Evolutionary conservation across 257 asterid species (phyloP), one percentile per base, ranked within the genome.

Genomic region (Salvia rosmarinus): DNA sequence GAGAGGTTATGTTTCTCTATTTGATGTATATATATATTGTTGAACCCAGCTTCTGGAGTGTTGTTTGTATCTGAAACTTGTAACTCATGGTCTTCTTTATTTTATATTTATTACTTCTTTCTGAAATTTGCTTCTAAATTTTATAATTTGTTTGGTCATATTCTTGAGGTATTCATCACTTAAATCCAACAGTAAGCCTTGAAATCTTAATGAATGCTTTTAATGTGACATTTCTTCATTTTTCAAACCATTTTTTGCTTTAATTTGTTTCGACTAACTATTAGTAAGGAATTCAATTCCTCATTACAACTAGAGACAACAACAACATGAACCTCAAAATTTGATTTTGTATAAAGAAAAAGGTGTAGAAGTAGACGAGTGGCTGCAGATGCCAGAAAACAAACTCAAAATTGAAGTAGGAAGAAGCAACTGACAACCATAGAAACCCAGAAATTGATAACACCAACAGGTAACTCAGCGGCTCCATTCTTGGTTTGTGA

Each of bases 1-100:
- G 64, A 2, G 32, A 54, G 34, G 16, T 63, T 63, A n/a, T 70
- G 34, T 30, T 68, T 64, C 19, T 70, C 64, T 49, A 13, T 57
- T 43, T 56, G 37, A 50, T 77, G 71, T 74, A 21, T 78, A 16
- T 70, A 61, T 60, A 16, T 70, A 61, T 60, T 56, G 58, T 67
- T 67, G 54, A 50, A 56, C 47, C 47, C 71, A 16, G 63, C 4
- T 71, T 64, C 23, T 43, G 34, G 51, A 58, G 6, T 67, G 66
- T 51, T 60, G 67, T 58, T 62, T 43, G 64, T 28, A 69, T 69
- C n/a, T 12, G 28, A 32, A 66, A 50, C 44, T 42, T 60, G 46
- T n/a, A 35, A 49, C 44, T 37, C 63, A 9, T 70, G 37, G 8
- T 47, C 9, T 67, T 59, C 7, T 60, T 4, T 32, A 47, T 59